Evolutionary conservation across 1,284 basidiomycete species (phyloP).

Genomic region (Naganishia sp.): DNA sequence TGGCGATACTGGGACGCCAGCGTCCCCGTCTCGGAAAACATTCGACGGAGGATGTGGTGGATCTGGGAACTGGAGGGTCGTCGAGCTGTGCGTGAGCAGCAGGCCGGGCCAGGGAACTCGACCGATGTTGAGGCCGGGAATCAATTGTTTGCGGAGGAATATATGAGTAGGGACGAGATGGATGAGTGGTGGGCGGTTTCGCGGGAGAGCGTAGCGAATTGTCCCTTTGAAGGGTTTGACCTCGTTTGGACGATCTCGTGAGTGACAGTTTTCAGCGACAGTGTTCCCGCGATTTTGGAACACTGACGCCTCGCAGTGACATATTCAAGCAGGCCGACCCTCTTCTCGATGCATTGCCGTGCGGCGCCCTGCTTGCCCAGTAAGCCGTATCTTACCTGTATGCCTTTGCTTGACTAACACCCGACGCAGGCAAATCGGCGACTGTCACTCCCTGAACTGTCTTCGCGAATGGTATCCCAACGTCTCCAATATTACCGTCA

Average conservation of each 20-base stretch:
- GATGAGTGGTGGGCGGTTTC: constrained; percentile 13
- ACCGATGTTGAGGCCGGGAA: constrained; percentile 10
- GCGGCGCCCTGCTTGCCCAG: constrained; percentile 51
- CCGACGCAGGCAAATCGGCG: constrained; percentile 47
- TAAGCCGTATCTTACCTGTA: constrained; percentile 35
- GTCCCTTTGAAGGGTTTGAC: constrained; percentile 43
- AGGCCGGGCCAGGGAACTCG: constrained; percentile 9
- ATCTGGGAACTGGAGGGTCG: constrained; percentile 40
- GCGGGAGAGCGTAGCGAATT: constrained; percentile 35
- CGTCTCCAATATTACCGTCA: constrained; percentile 53
- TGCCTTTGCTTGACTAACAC: constrained; percentile 13
- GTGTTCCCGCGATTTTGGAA: background rate
- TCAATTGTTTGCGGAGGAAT: constrained; percentile 21
- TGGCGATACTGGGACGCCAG: constrained; percentile 50
- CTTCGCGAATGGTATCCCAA: constrained; percentile 53
- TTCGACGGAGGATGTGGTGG: constrained; percentile 43
- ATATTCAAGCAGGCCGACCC: constrained; percentile 50
- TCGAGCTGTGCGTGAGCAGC: constrained; percentile 28
- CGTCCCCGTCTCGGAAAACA: constrained; percentile 46
- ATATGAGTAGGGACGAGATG: constrained; percentile 29
- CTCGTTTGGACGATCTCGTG: constrained; percentile 52
- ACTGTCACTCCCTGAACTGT: constrained; percentile 49
- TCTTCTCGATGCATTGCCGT: constrained; percentile 49
- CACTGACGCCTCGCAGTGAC: constrained; percentile 38
- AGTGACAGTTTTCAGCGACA: constrained; percentile 14